These are phyloP conservation scores for Pochonia chlamydosporia DNA, from an alignment of 2,329 filamentous ascomycete species.

Conservation along the genomic window DNA sequence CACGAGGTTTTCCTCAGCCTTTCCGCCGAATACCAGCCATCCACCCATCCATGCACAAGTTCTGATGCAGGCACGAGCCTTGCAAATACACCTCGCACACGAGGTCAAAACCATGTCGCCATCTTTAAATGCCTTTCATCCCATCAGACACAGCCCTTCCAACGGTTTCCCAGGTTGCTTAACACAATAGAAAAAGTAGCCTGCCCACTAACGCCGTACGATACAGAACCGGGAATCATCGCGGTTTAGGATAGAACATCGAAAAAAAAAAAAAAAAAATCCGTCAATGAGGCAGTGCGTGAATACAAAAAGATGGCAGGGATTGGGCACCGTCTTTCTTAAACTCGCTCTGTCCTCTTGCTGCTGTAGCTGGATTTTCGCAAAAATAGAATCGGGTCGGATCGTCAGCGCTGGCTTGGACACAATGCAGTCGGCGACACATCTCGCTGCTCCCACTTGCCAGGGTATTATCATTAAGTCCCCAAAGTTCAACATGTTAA, in stretches of 20 bases:
- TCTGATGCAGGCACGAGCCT: neutral
- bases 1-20: neutral
- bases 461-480: neutral
- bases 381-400: neutral
- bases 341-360: too few species aligned
- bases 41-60: neutral
- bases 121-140: neutral
- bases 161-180: neutral
- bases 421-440: neutral
- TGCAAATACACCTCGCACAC: neutral
- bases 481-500: too few species aligned
- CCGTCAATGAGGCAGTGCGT: too few species aligned
- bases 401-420: neutral
- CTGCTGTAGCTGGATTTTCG: too few species aligned
- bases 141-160: neutral
- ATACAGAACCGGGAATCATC: neutral
- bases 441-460: neutral
- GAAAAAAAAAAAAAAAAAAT: neutral
- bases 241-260: neutral
- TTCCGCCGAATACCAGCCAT: neutral
- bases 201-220: neutral
- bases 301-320: too few species aligned
- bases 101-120: neutral
- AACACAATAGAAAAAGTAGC: neutral
- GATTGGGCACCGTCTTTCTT: too few species aligned